phyloP scores from a whole-genome alignment of 1,284 basidiomycete species.

The Coniferiporia weirii region DNA sequence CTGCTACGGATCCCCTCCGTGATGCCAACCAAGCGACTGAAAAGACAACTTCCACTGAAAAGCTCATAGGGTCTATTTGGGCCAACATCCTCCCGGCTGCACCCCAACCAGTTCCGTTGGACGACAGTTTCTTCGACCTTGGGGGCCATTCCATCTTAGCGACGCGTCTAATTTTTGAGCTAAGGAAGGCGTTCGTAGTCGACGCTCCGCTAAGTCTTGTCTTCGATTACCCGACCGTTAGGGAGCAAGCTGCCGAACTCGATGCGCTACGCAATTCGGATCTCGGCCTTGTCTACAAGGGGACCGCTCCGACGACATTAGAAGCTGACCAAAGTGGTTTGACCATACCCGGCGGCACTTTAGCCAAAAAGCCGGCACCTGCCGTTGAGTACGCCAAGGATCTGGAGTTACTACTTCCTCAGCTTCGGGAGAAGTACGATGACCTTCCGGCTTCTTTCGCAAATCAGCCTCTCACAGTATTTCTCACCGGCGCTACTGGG shows the following conservation, averaged over 20 bases:
- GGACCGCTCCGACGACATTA: conserved; percentile 25
- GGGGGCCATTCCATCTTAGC: conserved; percentile 99
- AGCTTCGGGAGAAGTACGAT: conserved; percentile 59
- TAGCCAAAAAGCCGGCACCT: conserved; percentile 20
- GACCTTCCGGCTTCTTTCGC: conserved; percentile 49
- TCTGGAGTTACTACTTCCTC: conserved; percentile 57
- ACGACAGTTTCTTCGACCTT: conserved; percentile 98
- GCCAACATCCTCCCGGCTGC: conserved; percentile 76
- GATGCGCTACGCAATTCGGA: conserved; percentile 78
- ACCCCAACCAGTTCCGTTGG: conserved; percentile 73
- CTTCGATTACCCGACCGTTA: conserved; percentile 88
- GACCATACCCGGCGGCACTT: conserved; percentile 21
- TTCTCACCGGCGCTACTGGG: conserved; percentile 96
- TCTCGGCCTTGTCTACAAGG: conserved; percentile 61
- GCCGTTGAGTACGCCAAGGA: conserved; percentile 76
- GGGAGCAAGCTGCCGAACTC: conserved; percentile 74
- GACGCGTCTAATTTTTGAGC: conserved; percentile 94
- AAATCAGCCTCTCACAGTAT: conserved; percentile 64
- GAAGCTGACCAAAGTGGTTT: conserved; percentile 16
- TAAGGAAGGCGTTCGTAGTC: conserved; percentile 89
- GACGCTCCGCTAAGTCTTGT: conserved; percentile 91
- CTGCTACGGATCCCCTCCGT: conserved; percentile 32
- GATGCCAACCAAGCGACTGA: conserved; percentile 26
- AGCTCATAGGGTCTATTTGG: conserved; percentile 83
- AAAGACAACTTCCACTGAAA: conserved; percentile 67